These are phyloP conservation scores for Planoprotostelium fungivorum DNA, from an alignment of 78 protist genomes.

Conservation along the genomic window DNA sequence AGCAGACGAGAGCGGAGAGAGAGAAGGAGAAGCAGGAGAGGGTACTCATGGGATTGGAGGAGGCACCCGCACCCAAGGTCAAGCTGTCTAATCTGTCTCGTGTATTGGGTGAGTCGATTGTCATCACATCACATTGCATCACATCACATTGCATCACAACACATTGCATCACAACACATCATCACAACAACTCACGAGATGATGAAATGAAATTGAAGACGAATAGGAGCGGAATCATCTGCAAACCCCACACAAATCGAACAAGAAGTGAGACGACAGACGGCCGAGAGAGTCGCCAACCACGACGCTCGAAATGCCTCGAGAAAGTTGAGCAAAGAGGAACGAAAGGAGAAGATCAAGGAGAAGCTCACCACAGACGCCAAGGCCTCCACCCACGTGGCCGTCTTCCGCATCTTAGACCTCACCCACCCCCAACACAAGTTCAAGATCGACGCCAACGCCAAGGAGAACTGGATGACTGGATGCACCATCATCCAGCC, in stretches of 20 bases:
- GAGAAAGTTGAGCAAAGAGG: slow-evolving; percentile 33
- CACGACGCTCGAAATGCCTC: slow-evolving; percentile 27
- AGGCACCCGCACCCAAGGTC: slow-evolving; percentile 64
- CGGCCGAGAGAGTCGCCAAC: slow-evolving; percentile 10
- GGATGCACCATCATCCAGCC: slow-evolving; percentile 26
- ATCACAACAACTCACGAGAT: too few species aligned
- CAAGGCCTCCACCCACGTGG: not conserved
- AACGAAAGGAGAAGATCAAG: slow-evolving; percentile 27
- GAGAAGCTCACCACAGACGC: slow-evolving; percentile 29
- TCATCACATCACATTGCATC: too few species aligned
- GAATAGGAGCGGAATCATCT: not conserved
- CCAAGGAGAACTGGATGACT: not conserved
- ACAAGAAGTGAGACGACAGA: slow-evolving; percentile 16
- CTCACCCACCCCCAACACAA: slow-evolving; percentile 47
- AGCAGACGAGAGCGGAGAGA: slow-evolving; percentile 18
- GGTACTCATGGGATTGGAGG: slow-evolving; percentile 36
- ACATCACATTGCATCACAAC: too few species aligned
- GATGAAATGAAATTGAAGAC: not conserved
- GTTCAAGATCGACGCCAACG: slow-evolving; percentile 9
- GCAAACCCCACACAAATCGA: slow-evolving; percentile 44
- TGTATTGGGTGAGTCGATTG: slow-evolving; percentile 18
- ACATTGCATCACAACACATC: too few species aligned
- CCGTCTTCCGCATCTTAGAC: slow-evolving; percentile 24
- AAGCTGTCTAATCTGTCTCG: slow-evolving; percentile 59
- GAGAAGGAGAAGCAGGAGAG: slow-evolving; percentile 53